phyloP scores from a whole-genome alignment of 306 rosid species.

The Glycyrrhiza uralensis region DNA sequence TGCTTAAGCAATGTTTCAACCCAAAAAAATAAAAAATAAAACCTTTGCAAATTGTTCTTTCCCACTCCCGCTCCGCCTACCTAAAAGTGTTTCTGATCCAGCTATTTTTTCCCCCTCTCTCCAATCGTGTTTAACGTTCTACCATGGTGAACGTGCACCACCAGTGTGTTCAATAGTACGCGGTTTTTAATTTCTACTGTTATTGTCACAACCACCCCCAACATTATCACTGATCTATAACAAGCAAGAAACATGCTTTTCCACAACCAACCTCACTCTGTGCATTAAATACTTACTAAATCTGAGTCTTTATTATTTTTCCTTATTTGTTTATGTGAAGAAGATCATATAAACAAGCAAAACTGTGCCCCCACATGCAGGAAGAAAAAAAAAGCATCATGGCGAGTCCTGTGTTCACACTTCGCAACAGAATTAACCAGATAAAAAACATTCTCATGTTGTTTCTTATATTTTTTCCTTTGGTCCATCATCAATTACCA shows the following conservation, averaged over 20 bases:
- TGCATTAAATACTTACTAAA: conserved; percentile 15
- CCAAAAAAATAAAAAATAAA: neutral
- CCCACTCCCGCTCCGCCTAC: conserved; percentile 18
- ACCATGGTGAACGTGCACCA: neutral
- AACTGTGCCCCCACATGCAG: neutral
- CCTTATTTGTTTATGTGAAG: neutral
- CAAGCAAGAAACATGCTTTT: neutral
- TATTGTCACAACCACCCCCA: conserved; percentile 18
- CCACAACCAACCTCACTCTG: conserved; percentile 9
- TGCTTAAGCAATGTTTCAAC: conserved; percentile 8
- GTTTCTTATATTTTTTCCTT: neutral
- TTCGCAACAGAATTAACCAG: neutral
- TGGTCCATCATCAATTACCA: neutral
- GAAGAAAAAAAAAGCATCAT: conserved; percentile 7
- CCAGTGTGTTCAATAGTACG: neutral
- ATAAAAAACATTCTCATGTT: neutral
- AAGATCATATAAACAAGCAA: neutral
- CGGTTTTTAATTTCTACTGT: neutral
- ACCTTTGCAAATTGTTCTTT: conserved; percentile 2
- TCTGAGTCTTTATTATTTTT: neutral
- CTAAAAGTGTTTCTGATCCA: neutral
- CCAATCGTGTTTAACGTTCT: neutral
- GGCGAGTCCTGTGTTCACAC: neutral
- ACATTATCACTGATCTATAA: neutral
- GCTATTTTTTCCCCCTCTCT: neutral